These are phyloP conservation scores for Magnolia changhungtana DNA, from an alignment of 164 flowering plant genomes.

Conservation along the genomic window DNA sequence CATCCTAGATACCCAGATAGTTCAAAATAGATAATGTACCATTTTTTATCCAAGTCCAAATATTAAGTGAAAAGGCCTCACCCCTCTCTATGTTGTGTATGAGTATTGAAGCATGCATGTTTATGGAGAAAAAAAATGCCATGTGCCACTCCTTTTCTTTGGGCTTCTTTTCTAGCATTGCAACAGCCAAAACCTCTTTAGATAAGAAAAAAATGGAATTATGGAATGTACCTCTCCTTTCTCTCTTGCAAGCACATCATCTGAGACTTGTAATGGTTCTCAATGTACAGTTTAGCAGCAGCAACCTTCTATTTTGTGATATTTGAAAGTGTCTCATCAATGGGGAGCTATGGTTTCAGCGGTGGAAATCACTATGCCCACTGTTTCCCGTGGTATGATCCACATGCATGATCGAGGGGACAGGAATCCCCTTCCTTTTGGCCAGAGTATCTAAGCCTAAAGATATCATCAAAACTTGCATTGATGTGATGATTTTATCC, in stretches of 20 bases:
- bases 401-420: too few relatives aligned
- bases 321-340: conserved; percentile 33
- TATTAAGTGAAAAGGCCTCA: background rate
- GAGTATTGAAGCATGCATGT: background rate
- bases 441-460: too few relatives aligned
- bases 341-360: too few relatives aligned
- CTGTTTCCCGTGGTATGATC: too few relatives aligned
- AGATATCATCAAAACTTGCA: too few relatives aligned
- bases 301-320: conserved; percentile 34
- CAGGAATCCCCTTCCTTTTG: too few relatives aligned
- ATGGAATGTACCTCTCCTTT: conserved; percentile 28
- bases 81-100: background rate
- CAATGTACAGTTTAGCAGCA: conserved; percentile 37
- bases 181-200: background rate
- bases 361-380: too few relatives aligned
- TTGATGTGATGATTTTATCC: too few relatives aligned
- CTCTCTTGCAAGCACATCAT: conserved; percentile 36
- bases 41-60: background rate
- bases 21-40: background rate
- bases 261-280: conserved; percentile 37
- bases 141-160: background rate
- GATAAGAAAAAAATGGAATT: background rate
- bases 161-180: background rate
- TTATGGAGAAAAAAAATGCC: too few relatives aligned
- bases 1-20: background rate